Base-by-base conservation (phyloP, 2,329 filamentous ascomycete genomes). In the Diaporthe longicolla region DNA sequence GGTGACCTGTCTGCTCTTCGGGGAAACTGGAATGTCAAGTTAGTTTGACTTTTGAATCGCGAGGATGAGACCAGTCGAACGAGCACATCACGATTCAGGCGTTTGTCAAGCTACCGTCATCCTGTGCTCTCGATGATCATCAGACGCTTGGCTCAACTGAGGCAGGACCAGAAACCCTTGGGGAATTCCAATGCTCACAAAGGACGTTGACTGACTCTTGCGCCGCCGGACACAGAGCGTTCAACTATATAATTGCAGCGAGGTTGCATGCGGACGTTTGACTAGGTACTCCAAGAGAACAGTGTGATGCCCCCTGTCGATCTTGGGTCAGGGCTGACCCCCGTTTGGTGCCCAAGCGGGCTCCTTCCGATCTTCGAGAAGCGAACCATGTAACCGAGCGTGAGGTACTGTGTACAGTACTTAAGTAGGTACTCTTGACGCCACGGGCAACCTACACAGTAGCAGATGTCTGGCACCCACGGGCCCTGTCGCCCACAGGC, bases 301-400 rank as follows among this genome's bases (percentile, higher is more conserved):
- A 26, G 13, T n/a, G 59, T 15, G 32, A 66, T n/a, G 21, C 13
- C 63, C 63, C 63, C 63, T 66, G 63, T 52, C 63, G 63, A 66
- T 66, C 63, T 32, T 52, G 45, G 43, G 37, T 52, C 63, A 66
- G 63, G 63, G 63, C 63, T 24, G 63, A 66, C 43, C 63, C 43
- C 48, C 45, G 63, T 66, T 66, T 66, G 63, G 45, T 66, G 63
- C 63, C 63, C 63, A 52, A 66, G 63, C 63, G 63, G 63, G 63
- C 63, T 52, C 21, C 21, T 66, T 66, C 63, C 63, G 63, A 66
- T 40, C 32, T 52, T 65, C 13, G 43, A 66, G 17, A 48, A 24
- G 45, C 61, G n/a, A 35, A 37, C 63, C 63, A 52, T 66, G 63
- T 19, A 29, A 48, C 24, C 40, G 29, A 59, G 21, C 43, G 43